A percentile compares a stretch with the other conserved stretches of the same genome.
Evolutionary conservation across 176 grass and related monocot genomes (phyloP).

Genomic region (Phoenix roebelenii): DNA sequence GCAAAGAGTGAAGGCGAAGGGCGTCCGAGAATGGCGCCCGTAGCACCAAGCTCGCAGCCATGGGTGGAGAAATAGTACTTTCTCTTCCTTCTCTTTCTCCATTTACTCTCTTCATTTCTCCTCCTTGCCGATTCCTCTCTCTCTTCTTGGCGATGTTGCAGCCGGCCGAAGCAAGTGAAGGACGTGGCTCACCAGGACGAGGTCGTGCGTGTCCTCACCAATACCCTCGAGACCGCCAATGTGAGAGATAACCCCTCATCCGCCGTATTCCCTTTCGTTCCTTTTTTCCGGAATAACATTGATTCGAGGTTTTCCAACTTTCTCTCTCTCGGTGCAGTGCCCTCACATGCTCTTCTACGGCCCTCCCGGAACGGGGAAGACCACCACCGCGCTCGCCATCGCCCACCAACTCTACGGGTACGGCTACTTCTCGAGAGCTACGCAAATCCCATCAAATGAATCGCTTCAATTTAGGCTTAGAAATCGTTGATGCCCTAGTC

Average conservation of each 20-base stretch:
- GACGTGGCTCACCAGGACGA: conserved; percentile 97
- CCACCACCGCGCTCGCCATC: conserved; percentile 87
- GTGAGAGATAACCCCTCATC: conserved; percentile 41
- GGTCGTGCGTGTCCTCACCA: conserved; percentile 87
- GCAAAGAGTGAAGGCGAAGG: not conserved
- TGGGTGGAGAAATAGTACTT: conserved; percentile 99
- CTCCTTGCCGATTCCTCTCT: not conserved
- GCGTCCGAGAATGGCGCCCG: conserved; percentile 39
- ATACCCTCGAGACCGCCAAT: conserved; percentile 78
- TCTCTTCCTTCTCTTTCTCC: not conserved
- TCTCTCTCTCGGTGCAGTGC: conserved; percentile 21
- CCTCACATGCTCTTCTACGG: conserved; percentile 98
- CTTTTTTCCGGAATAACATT: not conserved
- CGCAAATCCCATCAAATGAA: too few species aligned
- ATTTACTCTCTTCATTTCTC: not conserved
- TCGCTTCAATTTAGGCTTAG: too few species aligned
- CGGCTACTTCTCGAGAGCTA: not conserved
- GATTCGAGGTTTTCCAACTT: too few species aligned
- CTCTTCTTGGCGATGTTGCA: conserved; percentile 10
- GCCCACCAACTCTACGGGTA: conserved; percentile 93
- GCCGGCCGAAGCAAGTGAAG: conserved; percentile 94
- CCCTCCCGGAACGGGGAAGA: conserved; percentile 89
- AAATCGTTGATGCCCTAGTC: too few species aligned
- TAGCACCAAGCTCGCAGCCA: conserved; percentile 66
- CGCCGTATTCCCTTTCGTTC: not conserved